phyloP scores from a whole-genome alignment of 1,284 basidiomycete species.

The Rhodotorula mucilaginosa region DNA sequence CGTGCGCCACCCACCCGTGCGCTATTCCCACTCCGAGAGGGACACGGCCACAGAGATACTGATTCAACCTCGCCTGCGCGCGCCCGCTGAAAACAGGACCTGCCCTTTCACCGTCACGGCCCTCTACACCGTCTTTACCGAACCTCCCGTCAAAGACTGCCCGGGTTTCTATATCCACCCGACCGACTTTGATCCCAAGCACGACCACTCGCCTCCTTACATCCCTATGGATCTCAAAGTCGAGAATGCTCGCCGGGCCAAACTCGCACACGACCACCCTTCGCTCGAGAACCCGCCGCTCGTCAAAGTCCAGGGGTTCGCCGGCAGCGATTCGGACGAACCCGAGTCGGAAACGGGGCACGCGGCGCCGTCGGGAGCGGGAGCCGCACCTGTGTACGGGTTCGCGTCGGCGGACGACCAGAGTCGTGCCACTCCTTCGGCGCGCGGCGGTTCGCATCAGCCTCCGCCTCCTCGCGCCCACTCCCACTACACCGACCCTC shows the following conservation, averaged over 20 bases:
- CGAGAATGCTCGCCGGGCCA: slow-evolving; percentile 10
- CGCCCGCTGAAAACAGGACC: background rate
- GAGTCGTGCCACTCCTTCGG: too few relatives aligned
- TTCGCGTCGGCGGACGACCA: background rate
- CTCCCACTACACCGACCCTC: too few relatives aligned
- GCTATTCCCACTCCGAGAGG: background rate
- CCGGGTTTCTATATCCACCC: slow-evolving; percentile 7
- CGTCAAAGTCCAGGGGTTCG: background rate
- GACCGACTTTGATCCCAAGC: background rate
- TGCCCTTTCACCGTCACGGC: slow-evolving; percentile 17
- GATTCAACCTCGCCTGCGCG: too few relatives aligned
- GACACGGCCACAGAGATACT: too few relatives aligned
- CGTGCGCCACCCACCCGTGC: slow-evolving; percentile 1
- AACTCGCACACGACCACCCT: slow-evolving; percentile 4
- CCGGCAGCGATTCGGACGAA: background rate
- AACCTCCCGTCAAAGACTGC: background rate
- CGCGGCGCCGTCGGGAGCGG: background rate
- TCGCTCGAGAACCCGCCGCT: slow-evolving; percentile 18
- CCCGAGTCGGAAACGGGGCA: background rate
- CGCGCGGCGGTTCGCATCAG: too few relatives aligned
- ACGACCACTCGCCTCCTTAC: slow-evolving; percentile 20
- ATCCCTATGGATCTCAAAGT: slow-evolving; percentile 7
- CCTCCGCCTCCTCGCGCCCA: too few relatives aligned
- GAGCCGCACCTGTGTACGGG: background rate
- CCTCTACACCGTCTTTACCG: slow-evolving; percentile 4